Conservation (phyloP, 208 protist species). For the Vickermania spadyakhi region DNA sequence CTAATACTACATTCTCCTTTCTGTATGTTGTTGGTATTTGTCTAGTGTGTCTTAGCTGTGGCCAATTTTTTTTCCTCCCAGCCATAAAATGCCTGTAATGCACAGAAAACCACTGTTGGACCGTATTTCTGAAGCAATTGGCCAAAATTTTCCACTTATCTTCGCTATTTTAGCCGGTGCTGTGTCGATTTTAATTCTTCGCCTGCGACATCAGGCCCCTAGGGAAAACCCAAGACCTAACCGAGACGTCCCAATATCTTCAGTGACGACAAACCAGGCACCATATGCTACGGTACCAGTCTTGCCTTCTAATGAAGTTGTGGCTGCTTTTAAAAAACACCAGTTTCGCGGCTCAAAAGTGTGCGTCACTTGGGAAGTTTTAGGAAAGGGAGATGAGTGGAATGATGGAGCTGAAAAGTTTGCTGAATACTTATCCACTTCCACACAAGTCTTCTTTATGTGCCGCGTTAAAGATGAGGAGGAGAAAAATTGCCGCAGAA, state of each 20-base stretch:
- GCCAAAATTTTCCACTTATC: conserved; percentile 27
- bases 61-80: too few species aligned
- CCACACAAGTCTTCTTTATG: conserved; percentile 73
- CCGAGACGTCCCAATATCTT: too few species aligned
- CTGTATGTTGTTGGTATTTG: too few species aligned
- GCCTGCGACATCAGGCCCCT: conserved; percentile 9
- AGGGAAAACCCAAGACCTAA: too few species aligned
- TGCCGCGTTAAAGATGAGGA: conserved; percentile 36
- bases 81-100: conserved; percentile 12
- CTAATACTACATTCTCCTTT: too few species aligned
- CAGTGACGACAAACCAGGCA: too few species aligned
- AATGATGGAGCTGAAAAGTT: conserved; percentile 29
- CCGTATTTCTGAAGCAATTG: conserved; percentile 31
- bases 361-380: conserved; percentile 66
- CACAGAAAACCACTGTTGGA: conserved; percentile 47
- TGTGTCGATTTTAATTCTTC: conserved; percentile 42
- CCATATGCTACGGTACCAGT: too few species aligned
- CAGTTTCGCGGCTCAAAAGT: conserved; percentile 42
- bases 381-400: conserved; percentile 37
- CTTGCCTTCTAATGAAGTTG: too few species aligned
- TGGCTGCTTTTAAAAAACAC: conserved; percentile 20
- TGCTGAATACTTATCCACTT: conserved; percentile 26
- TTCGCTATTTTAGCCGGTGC: conserved; percentile 44
- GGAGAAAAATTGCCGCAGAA: conserved; percentile 39
- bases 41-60: too few species aligned